phyloP scores from a whole-genome alignment of 2,329 filamentous ascomycete genomes.

The Trichoderma sp. region DNA sequence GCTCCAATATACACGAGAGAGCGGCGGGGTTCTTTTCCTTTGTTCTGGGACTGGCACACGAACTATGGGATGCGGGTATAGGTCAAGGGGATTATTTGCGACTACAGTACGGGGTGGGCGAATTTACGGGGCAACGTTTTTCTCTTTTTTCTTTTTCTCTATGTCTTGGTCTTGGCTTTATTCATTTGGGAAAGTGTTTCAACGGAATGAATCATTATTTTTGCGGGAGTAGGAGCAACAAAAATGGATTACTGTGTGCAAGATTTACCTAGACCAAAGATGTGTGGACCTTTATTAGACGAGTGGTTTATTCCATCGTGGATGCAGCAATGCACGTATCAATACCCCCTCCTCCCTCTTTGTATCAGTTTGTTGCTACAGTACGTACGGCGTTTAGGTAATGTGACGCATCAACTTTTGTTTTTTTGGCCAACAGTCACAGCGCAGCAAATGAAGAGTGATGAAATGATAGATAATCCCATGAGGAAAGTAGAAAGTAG shows the following conservation, averaged over 20 bases:
- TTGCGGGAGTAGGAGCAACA: conserved; percentile 7
- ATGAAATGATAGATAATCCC: not conserved
- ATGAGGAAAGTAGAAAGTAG: not conserved
- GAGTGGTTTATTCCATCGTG: not conserved
- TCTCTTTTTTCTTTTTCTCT: not conserved
- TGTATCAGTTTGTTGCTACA: not conserved
- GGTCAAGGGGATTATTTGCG: not conserved
- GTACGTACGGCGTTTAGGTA: not conserved
- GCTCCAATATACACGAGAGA: not conserved
- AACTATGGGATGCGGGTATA: not conserved
- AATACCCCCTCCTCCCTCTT: not conserved
- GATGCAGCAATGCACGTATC: conserved; percentile 15
- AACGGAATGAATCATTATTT: not conserved
- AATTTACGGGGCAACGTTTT: not conserved
- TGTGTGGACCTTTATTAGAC: not conserved
- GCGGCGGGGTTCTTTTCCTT: not conserved
- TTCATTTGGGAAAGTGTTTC: conserved; percentile 6
- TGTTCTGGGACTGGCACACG: not conserved
- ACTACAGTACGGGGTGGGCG: not conserved
- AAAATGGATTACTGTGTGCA: conserved; percentile 5
- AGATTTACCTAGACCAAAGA: not conserved
- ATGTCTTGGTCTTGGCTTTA: not conserved
- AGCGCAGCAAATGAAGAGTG: not conserved
- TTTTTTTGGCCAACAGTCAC: not conserved
- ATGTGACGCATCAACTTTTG: not conserved